These are phyloP conservation scores for Mycena galericulata DNA, from an alignment of 768 basidiomycete species.

Conservation along the genomic window DNA sequence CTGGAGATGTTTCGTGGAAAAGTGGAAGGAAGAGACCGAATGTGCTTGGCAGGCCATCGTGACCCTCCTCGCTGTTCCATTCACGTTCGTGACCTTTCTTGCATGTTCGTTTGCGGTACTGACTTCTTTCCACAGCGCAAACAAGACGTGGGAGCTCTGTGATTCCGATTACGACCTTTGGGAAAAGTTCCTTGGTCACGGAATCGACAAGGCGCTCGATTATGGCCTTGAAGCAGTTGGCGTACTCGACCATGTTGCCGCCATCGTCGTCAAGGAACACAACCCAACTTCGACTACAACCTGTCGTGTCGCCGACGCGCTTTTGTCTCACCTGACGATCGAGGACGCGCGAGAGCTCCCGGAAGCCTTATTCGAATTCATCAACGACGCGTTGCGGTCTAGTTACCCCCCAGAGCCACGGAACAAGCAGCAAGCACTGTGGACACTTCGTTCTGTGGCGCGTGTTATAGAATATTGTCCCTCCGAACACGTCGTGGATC, in stretches of 20 bases:
- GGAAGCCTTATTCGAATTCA: constrained; percentile 64
- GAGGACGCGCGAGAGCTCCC: constrained; percentile 66
- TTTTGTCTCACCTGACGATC: constrained; percentile 67
- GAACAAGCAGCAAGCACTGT: constrained; percentile 66
- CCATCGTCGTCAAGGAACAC: constrained; percentile 55
- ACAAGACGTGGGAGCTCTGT: constrained; percentile 62
- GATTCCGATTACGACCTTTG: constrained; percentile 68
- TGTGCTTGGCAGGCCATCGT: constrained; percentile 67
- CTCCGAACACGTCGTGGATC: constrained; percentile 52
- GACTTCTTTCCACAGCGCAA: constrained; percentile 41
- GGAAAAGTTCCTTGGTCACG: constrained; percentile 66
- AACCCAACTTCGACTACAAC: constrained; percentile 55
- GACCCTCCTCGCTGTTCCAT: constrained; percentile 70
- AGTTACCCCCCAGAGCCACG: constrained; percentile 75
- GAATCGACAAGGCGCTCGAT: constrained; percentile 69
- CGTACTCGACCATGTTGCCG: constrained; percentile 70
- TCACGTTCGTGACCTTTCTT: constrained; percentile 58
- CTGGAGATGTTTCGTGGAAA: constrained; percentile 69
- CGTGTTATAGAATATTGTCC: constrained; percentile 69
- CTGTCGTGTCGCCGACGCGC: constrained; percentile 69
- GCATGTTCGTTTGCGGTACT: constrained; percentile 3
- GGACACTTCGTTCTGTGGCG: constrained; percentile 71
- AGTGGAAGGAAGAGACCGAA: constrained; percentile 62
- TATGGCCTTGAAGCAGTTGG: constrained; percentile 63
- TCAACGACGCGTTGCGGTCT: constrained; percentile 67